Evolutionary conservation across 2,329 filamentous ascomycete genomes (phyloP), one percentile per base, ranked within the genome.

Genomic region (Trematosphaeria pertusa): DNA sequence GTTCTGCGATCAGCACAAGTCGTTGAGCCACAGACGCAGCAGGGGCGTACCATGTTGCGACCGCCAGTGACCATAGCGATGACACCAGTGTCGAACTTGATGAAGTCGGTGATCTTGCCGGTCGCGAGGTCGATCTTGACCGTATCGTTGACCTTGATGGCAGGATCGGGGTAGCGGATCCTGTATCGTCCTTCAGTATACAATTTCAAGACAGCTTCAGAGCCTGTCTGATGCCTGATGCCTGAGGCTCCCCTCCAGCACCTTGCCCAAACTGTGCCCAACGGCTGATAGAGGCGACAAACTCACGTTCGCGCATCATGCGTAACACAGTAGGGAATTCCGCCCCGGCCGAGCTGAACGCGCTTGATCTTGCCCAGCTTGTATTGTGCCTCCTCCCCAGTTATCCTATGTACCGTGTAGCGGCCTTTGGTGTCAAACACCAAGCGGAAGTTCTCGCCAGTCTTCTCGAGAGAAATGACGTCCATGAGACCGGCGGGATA

Each of bases 291-390:
- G 92, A 97, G 91, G 88, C 89, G 81, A 85, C 88, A 85, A 88
- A 97, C 93, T 96, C 85, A 99, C 93, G 94, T 99, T 91, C 94
- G 89, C 83, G 94, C 94, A 94, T 99, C 94, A 90, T 99, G 94
- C 92, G 94, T 99, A 90, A 99, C 94, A 91, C 97, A 97, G 92
- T 96, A 99, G 95, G 94, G 94, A 87, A 99, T 96, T 84, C 92
- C 94, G 82, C 94, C 95, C 81, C 91, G 93, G 85, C 94, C 94
- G 73, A 99, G 87, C 85, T 99, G 94, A 59, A 99, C 94, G 74
- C 93, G 89, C 90, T 97, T 97, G 84, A 99, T 94, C 87, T 97
- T 99, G 85, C 92, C 92, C 72, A 99, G 86, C 89, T 99, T 99
- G 90, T 97, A 99, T 84, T 94, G 87, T 71, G 93, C 92, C 89